phyloP scores from a whole-genome alignment of 306 rosid species.

The Mimosa pudica region DNA sequence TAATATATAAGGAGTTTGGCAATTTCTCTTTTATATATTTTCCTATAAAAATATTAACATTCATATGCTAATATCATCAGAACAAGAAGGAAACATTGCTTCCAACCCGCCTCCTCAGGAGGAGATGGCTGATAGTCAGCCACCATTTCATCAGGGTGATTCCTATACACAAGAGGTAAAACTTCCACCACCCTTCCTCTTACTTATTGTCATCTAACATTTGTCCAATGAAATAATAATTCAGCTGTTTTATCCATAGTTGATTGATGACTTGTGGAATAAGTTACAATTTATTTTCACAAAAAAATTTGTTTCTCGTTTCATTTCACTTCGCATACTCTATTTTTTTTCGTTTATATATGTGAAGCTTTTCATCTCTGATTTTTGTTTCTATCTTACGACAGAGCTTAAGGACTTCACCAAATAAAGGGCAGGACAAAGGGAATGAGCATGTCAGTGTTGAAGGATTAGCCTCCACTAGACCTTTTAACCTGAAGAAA shows the following conservation, averaged over 20 bases:
- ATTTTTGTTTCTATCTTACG: slow-evolving; percentile 9
- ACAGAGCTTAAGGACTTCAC: slow-evolving; percentile 60
- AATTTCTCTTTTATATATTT: too few species aligned
- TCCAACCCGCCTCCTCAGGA: neutral
- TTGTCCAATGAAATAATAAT: too few species aligned
- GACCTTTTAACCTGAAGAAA: slow-evolving; percentile 47
- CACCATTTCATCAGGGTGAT: neutral
- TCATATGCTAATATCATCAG: neutral
- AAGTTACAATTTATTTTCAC: too few species aligned
- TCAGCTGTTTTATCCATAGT: too few species aligned
- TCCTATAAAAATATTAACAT: too few species aligned
- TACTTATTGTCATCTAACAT: neutral
- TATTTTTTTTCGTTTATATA: too few species aligned
- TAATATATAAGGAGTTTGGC: too few species aligned
- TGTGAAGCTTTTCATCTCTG: too few species aligned
- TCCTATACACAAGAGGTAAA: slow-evolving; percentile 2
- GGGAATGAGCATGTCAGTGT: slow-evolving; percentile 46
- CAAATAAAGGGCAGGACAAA: slow-evolving; percentile 45
- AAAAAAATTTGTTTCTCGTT: too few species aligned
- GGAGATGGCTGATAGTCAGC: neutral
- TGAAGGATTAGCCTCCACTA: slow-evolving; percentile 52
- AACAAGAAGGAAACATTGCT: neutral
- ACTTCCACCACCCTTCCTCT: neutral
- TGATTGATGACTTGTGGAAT: too few species aligned
- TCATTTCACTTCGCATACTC: too few species aligned